A percentile compares a stretch with the other conserved stretches of the same genome.
Evolutionary conservation across 2,329 filamentous ascomycete genomes (phyloP).

Genomic region (Septoria linicola): DNA sequence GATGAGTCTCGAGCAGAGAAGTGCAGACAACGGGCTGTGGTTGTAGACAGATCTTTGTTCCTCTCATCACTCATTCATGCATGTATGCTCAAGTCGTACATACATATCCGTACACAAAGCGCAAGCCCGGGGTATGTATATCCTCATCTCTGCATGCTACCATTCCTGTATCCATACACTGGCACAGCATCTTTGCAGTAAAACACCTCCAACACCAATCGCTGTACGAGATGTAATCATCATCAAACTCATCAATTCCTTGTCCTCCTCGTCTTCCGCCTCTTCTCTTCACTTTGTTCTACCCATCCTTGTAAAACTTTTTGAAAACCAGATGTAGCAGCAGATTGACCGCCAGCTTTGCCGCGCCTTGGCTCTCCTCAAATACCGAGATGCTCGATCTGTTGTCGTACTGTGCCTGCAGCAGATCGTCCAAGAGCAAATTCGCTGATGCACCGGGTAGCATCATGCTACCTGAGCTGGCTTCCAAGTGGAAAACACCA

Average conservation of each 20-base stretch:
- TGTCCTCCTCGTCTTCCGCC: not conserved
- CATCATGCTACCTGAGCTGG: slow-evolving; percentile 87
- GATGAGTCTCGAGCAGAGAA: no score
- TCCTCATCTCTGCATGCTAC: no score
- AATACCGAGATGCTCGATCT: slow-evolving; percentile 96
- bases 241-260: not conserved
- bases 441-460: slow-evolving; percentile 88
- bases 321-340: slow-evolving; percentile 96
- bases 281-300: slow-evolving; percentile 1
- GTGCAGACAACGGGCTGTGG: no score
- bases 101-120: no score
- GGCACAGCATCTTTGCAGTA: no score
- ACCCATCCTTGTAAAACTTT: slow-evolving; percentile 76
- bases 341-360: slow-evolving; percentile 93
- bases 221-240: no score
- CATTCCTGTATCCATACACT: no score
- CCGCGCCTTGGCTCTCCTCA: slow-evolving; percentile 55
- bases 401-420: slow-evolving; percentile 96
- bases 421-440: slow-evolving; percentile 84
- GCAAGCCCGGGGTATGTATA: no score
- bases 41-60: no score
- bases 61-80: no score
- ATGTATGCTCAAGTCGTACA: no score
- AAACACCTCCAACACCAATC: no score
- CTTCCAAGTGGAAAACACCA: slow-evolving; percentile 89